Evolutionary conservation across 371 early-diverging fungal species (phyloP), one percentile per base, ranked within the genome.

Genomic region (Lichtheimia hyalospora): DNA sequence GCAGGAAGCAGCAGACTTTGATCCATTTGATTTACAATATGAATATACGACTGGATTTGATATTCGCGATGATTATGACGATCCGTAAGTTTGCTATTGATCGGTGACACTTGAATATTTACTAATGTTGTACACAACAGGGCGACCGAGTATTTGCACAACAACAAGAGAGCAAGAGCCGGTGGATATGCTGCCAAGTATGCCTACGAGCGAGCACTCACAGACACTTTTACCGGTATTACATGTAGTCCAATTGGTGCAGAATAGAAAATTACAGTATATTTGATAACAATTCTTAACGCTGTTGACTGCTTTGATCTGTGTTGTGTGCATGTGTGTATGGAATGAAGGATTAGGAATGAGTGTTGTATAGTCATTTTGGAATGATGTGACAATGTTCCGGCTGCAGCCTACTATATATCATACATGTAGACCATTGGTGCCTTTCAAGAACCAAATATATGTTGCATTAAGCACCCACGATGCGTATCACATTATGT

Each of bases 161-260:
- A 67, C 40, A 74, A 71, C 57, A 78, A 73, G 52, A 59, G 65
- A 48, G 68, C 75, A 13, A 67, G 73, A 41, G 85, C 87, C 1
- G 87, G 87, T 49, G 87, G 87, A 14, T 87, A 77, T 66, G 70
- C 73, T 13, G 66, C 82, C 3, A 76, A 66, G 12, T 83, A 77
- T 66, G 82, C 82, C 5, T 81, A 80, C 56, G 74, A 80, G 46
- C 73, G 87, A 10, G 85, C 84, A 1, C 62, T 87, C 18, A 74
- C 68, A 49, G 77, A 78, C 40, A 82, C 84, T n/a, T 84, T 83
- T 58, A 79, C 84, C 2, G 83, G 78, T 25, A 27, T 77, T 8
- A 24, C 70, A 15, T 77, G 74, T 58, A 54, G 40, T 39, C 61
- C 61, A 8, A 15, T 61, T 34, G 10, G 34, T 8, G 34, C 34